Evolutionary conservation across 2,329 filamentous ascomycete species (phyloP), one percentile per base, ranked within the genome.

Genomic region (Penicillium sp.): DNA sequence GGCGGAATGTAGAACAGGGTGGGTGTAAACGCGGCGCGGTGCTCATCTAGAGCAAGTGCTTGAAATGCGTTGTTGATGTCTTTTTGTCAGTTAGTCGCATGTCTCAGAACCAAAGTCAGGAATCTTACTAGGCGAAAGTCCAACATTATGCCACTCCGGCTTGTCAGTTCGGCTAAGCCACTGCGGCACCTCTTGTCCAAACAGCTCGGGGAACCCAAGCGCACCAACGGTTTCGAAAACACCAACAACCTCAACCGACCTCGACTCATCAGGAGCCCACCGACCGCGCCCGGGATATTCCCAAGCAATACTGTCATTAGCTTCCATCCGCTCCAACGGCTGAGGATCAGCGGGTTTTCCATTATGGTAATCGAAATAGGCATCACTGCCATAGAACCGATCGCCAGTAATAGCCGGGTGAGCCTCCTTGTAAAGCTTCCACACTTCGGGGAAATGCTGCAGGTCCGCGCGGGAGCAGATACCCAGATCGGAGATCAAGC

Each of bases 151-250:
- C 56, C 62, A 61, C 1, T 41, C 44, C 1, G 43, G 19, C 13
- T 47, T 41, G 13, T 53, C 39, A 6, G 29, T 24, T n/a, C 37
- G 29, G 50, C 33, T 31, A 33, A 53, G 29, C 14, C 27, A 33
- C 9, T 41, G 48, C 46, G 55, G 44, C 64, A 65, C 21, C 26
- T 63, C 61, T 37, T 65, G 53, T 3, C 62, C 63, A 14, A 65
- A 11, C 14, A 67, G 53, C 60, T 69, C 43, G 3, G 71, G 71
- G 50, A 73, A 63, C 5, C 71, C 71, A 55, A 74, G 60, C 14
- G 66, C 65, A 5, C 69, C 69, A 4, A 73, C 71, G 0, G 70
- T 74, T 39, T 73, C 71, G 53, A 67, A 74, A 8, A 72, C 70
- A 3, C 70, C 71, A 11, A 74, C 69, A 1, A 70, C 69, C 51